phyloP scores from a whole-genome alignment of 192 early-diverging fungal genomes.

The Mortierella hygrophila region DNA sequence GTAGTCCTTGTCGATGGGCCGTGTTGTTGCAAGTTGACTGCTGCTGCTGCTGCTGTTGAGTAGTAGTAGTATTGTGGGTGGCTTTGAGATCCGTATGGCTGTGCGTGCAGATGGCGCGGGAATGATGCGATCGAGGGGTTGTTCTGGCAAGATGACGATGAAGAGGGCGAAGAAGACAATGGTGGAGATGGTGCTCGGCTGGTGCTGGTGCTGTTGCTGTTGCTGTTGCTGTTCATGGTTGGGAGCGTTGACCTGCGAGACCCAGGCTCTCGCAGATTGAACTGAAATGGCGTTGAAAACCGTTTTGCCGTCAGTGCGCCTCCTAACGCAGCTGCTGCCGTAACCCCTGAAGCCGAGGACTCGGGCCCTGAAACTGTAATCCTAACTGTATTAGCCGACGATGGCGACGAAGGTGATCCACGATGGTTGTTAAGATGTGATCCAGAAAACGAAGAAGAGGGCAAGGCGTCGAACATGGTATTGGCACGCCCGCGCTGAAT shows the following conservation, averaged over 20 bases:
- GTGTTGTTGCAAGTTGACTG: neutral
- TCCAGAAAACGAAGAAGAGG: neutral
- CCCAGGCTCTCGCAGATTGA: neutral
- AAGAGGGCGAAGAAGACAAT: neutral
- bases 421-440: neutral
- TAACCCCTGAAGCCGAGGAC: neutral
- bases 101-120: neutral
- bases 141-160: neutral
- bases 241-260: neutral
- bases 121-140: neutral
- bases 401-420: neutral
- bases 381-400: neutral
- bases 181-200: neutral
- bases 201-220: conserved; percentile 2
- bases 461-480: neutral
- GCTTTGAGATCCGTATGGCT: neutral
- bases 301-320: neutral
- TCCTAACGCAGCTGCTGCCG: neutral
- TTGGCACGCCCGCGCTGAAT: neutral
- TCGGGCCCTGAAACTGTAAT: neutral
- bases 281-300: neutral
- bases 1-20: conserved; percentile 3
- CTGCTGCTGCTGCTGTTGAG: neutral
- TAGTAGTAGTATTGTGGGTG: neutral
- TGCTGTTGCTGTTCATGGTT: neutral